Evolutionary conservation across 2,329 filamentous ascomycete genomes (phyloP).

Genomic region (Ambrosiella beaveri): DNA sequence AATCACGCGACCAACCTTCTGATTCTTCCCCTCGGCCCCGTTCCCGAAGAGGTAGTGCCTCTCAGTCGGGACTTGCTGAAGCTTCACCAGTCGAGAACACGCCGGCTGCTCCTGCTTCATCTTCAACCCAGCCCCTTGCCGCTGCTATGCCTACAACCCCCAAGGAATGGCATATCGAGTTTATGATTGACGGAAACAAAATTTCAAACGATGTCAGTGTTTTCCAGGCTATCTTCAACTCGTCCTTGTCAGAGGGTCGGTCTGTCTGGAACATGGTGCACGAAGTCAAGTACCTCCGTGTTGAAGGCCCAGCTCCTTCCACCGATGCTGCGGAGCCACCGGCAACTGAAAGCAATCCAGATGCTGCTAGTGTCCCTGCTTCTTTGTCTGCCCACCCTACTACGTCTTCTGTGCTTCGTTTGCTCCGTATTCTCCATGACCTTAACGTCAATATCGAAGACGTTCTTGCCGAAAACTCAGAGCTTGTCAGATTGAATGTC

Average conservation of each 20-base stretch:
- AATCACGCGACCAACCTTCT: too few relatives aligned
- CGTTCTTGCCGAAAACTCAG: conserved; percentile 63
- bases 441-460: conserved; percentile 89
- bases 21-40: too few relatives aligned
- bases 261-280: conserved; percentile 85
- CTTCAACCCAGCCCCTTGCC: not conserved
- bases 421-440: conserved; percentile 81
- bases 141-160: not conserved
- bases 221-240: conserved; percentile 75
- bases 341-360: conserved; percentile 14
- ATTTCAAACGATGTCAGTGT: conserved; percentile 88
- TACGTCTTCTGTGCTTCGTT: conserved; percentile 69
- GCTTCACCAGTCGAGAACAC: too few relatives aligned
- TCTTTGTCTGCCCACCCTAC: conserved; percentile 71
- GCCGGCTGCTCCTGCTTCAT: not conserved
- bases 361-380: conserved; percentile 43
- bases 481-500: conserved; percentile 50
- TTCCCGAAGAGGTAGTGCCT: not conserved
- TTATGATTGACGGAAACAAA: conserved; percentile 67
- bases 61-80: not conserved
- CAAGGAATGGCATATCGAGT: conserved; percentile 87
- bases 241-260: conserved; percentile 23
- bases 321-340: conserved; percentile 40
- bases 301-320: conserved; percentile 58
- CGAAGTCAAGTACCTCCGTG: conserved; percentile 78